Evolutionary conservation across 129 eudicot species (phyloP).

Genomic region (Lactuca sativa): DNA sequence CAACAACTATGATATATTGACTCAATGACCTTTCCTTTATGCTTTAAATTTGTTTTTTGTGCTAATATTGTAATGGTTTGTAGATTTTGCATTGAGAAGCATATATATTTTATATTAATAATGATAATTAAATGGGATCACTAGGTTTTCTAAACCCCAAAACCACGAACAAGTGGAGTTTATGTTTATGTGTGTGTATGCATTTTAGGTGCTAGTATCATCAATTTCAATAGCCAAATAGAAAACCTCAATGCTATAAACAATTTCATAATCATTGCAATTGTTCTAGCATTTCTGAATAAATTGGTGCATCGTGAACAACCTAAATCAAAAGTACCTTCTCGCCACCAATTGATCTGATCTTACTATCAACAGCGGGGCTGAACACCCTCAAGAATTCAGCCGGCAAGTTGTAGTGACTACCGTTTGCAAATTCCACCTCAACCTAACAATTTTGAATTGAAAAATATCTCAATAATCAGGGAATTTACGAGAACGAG

Average conservation of each 20-base stretch:
- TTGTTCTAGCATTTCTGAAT: too few relatives aligned
- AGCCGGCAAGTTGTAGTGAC: conserved; percentile 27
- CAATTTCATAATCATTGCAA: neutral
- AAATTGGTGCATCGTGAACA: too few relatives aligned
- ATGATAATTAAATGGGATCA: neutral
- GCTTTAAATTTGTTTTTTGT: too few relatives aligned
- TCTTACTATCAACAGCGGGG: conserved; percentile 46
- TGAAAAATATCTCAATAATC: neutral
- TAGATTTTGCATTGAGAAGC: too few relatives aligned
- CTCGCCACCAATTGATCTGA: conserved; percentile 41
- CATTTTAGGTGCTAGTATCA: too few relatives aligned
- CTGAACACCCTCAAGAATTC: conserved; percentile 40
- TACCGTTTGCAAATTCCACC: conserved; percentile 36
- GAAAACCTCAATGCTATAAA: neutral
- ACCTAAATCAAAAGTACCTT: conserved; percentile 25
- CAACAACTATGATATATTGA: too few relatives aligned
- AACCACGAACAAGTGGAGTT: neutral
- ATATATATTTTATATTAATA: too few relatives aligned
- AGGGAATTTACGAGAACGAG: neutral
- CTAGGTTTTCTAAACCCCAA: neutral
- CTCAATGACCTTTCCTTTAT: too few relatives aligned
- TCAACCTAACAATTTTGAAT: conserved; percentile 31
- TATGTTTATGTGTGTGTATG: neutral
- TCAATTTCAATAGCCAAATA: too few relatives aligned
- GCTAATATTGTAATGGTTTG: too few relatives aligned